Evolutionary conservation across 345 rosid genomes (phyloP), one percentile per base, ranked within the genome.

Genomic region (Lumnitzera littorea): DNA sequence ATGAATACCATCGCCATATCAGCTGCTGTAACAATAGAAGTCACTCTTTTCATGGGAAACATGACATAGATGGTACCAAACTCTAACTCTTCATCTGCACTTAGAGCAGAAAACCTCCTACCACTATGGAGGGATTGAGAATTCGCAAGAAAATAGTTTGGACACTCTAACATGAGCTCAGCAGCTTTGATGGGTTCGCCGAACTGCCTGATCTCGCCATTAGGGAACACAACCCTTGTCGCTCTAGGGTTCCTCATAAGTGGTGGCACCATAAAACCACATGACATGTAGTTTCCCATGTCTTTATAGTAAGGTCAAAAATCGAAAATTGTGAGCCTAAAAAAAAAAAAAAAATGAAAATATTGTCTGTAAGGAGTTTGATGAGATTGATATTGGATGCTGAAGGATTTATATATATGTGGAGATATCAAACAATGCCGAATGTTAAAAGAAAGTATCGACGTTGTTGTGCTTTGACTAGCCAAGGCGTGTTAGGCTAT

Each of bases 151-250:
- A 84, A 84, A 59, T 61, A 78, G 48, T 69, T 80, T 0, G 91
- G 91, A 51, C 82, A 78, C 52, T 84, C 91, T 12, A 84, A 6
- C 91, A 84, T 84, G 50, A 84, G 59, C 71, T 84, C 91, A 0
- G 87, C 91, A 0, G 87, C 91, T 50, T 67, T 78, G 12, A 74
- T 50, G 2, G 49, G 16, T 10, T 78, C 76, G 20, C 76, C 62
- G 48, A 78, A 78, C 51, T 78, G 84, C 58, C 72, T 58, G 14
- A 84, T 56, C 55, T 80, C 84, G 11, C 91, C 85, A n/a, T 70
- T 62, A 13, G 91, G 87, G 51, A 84, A 68, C 23, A 84, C 24
- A 2, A 82, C 91, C 17, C 82, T 62, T 0, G 74, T 72, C 1
- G 75, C 75, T 9, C 46, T 84, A 46, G 66, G 53, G 58, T 2